Conservation (phyloP, 805 yeast species). For the Nakazawaea anatomiae region DNA sequence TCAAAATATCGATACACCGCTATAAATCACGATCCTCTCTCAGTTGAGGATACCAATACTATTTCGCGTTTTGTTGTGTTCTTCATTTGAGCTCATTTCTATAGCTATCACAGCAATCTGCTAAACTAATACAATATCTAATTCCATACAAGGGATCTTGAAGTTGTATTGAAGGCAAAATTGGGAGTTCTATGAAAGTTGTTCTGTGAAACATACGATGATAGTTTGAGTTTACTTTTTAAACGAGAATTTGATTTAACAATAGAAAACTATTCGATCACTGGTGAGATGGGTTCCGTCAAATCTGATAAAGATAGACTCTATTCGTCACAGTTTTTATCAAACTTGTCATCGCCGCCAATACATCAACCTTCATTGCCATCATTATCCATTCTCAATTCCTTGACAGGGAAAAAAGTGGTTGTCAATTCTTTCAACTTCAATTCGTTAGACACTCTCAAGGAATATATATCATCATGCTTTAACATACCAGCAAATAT, state of each 20-base stretch:
- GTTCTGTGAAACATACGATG: neutral
- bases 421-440: constrained; percentile 32
- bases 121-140: too few species aligned
- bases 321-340: neutral
- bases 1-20: too few species aligned
- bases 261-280: neutral
- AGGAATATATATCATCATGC: constrained; percentile 31
- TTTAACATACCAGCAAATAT: constrained; percentile 35
- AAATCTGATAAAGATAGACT: neutral
- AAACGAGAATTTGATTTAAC: too few species aligned
- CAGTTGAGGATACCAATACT: too few species aligned
- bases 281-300: neutral
- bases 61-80: too few species aligned
- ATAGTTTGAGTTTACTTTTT: neutral
- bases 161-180: too few species aligned
- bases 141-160: too few species aligned
- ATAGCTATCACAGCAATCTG: too few species aligned
- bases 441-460: constrained; percentile 35
- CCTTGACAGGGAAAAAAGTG: constrained; percentile 36
- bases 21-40: too few species aligned
- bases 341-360: neutral
- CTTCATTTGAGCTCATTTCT: too few species aligned
- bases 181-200: too few species aligned
- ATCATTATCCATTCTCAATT: constrained; percentile 28
- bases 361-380: constrained; percentile 3